A percentile compares a stretch with the other conserved stretches of the same genome.
Conservation (phyloP, 1,139 yeast genomes). For the Pichia sp. region DNA sequence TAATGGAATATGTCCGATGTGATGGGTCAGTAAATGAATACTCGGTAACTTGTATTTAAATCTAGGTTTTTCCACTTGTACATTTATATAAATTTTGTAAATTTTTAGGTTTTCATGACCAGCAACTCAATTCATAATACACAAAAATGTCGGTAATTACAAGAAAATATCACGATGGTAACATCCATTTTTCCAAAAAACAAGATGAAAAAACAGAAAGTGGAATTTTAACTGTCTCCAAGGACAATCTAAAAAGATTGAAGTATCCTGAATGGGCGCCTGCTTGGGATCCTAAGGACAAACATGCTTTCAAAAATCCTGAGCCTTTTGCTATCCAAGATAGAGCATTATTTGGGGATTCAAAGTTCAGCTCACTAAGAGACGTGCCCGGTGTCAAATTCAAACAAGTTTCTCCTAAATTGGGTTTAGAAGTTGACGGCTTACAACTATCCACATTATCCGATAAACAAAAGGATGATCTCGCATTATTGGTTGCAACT, state of each 20-base stretch:
- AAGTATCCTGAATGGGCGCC: constrained; percentile 34
- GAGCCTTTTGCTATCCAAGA: constrained; percentile 45
- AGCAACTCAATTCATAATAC: not conserved
- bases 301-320: constrained; percentile 38
- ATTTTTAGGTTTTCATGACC: no score
- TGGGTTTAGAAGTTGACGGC: constrained; percentile 43
- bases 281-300: constrained; percentile 38
- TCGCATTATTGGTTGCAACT: constrained; percentile 2
- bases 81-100: no score
- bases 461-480: constrained; percentile 2
- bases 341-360: constrained; percentile 53
- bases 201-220: constrained; percentile 8
- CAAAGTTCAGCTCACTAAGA: constrained; percentile 45
- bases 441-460: not conserved
- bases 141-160: constrained; percentile 24
- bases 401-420: constrained; percentile 47
- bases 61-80: no score
- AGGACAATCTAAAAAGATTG: constrained; percentile 10
- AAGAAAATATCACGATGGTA: constrained; percentile 20
- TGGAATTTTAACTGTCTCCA: constrained; percentile 17
- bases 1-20: no score
- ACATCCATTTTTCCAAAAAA: constrained; percentile 11
- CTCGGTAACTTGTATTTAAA: no score
- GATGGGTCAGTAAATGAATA: no score
- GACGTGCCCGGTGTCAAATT: constrained; percentile 31